phyloP scores from a whole-genome alignment of 2,329 filamentous ascomycete genomes.

The Colletotrichum plurivorum region DNA sequence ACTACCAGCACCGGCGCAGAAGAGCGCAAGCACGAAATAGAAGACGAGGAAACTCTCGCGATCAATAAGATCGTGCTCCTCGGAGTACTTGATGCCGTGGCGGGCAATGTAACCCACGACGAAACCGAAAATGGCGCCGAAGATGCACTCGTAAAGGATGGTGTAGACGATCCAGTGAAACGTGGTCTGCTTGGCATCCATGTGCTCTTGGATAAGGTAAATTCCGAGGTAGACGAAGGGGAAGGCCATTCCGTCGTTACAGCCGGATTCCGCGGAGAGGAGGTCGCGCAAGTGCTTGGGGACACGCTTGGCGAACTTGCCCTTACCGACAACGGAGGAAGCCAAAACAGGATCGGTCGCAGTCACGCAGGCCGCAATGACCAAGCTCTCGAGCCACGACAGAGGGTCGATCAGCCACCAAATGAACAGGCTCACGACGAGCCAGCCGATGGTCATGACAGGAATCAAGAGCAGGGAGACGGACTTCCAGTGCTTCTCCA shows the following conservation, averaged over 20 bases:
- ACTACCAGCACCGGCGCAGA: constrained; percentile 94
- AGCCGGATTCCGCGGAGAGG: constrained; percentile 95
- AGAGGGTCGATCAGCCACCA: constrained; percentile 89
- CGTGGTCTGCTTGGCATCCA: constrained; percentile 76
- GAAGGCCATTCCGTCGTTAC: constrained; percentile 99
- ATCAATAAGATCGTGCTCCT: constrained; percentile 89
- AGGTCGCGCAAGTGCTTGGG: constrained; percentile 97
- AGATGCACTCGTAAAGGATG: constrained; percentile 95
- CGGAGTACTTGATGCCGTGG: constrained; percentile 90
- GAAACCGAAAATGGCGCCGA: constrained; percentile 92
- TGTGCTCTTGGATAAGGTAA: constrained; percentile 88
- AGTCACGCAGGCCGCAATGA: constrained; percentile 92
- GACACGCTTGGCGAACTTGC: constrained; percentile 97
- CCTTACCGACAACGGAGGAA: constrained; percentile 98
- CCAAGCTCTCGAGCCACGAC: constrained; percentile 90
- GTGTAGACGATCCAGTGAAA: constrained; percentile 92
- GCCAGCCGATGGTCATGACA: constrained; percentile 98
- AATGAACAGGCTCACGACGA: constrained; percentile 91
- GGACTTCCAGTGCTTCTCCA: constrained; percentile 98
- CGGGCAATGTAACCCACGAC: constrained; percentile 89
- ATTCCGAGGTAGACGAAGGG: constrained; percentile 95
- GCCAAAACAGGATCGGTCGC: constrained; percentile 97
- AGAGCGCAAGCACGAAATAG: constrained; percentile 96
- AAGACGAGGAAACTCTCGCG: constrained; percentile 98
- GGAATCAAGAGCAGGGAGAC: constrained; percentile 90